These are phyloP conservation scores for Niveomyces coronatus DNA, from an alignment of 2,329 filamentous ascomycete genomes.

Conservation along the genomic window DNA sequence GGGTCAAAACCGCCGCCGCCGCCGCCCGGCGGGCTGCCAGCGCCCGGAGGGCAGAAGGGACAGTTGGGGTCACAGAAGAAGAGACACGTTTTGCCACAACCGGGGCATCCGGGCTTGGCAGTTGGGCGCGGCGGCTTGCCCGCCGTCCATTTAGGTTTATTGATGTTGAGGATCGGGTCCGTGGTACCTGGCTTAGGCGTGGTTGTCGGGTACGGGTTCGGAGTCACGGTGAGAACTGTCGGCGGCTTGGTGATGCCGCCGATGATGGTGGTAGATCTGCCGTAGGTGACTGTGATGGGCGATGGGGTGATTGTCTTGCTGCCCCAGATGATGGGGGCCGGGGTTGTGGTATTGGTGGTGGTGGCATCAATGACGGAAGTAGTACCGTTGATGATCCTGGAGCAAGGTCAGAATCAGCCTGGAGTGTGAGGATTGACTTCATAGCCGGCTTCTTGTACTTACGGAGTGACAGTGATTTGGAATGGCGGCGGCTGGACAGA, in stretches of 20 bases:
- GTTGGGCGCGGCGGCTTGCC: slow-evolving; percentile 4
- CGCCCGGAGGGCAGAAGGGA: slow-evolving; percentile 6
- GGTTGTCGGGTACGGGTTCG: slow-evolving; percentile 4
- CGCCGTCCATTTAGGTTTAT: slow-evolving; percentile 2
- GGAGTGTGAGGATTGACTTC: no score
- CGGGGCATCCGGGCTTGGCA: background rate
- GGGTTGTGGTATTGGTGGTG: background rate
- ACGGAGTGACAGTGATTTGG: slow-evolving; percentile 2
- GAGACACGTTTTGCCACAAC: slow-evolving; percentile 2
- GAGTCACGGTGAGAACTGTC: background rate
- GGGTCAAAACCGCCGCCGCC: background rate
- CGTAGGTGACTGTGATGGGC: background rate
- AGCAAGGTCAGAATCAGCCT: no score
- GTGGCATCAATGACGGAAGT: slow-evolving; percentile 3
- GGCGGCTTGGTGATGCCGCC: slow-evolving; percentile 2
- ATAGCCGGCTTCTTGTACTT: no score
- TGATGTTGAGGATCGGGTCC: slow-evolving; percentile 6
- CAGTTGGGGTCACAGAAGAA: slow-evolving; percentile 7
- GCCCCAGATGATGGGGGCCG: slow-evolving; percentile 3
- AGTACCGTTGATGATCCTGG: slow-evolving; percentile 4
- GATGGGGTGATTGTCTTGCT: slow-evolving; percentile 1
- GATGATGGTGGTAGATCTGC: slow-evolving; percentile 5
- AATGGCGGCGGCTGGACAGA: slow-evolving; percentile 8
- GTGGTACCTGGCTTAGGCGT: slow-evolving; percentile 2
- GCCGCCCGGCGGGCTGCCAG: background rate